Evolutionary conservation across 108 stramenopile species (phyloP), one percentile per base, ranked within the genome.

Genomic region (Cyclotella atomus): DNA sequence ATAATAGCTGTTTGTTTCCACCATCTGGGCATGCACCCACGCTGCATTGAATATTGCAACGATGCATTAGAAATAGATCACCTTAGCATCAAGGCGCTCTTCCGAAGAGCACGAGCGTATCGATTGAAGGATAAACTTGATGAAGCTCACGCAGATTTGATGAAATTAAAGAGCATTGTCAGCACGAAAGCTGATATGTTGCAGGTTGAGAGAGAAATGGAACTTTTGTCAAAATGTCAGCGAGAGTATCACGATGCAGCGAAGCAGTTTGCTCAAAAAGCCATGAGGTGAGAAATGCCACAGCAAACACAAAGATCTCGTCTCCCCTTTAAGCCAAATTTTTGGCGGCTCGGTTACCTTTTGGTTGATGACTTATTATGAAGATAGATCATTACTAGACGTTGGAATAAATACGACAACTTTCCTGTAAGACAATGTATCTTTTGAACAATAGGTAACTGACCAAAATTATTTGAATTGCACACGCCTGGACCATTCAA

Each of bases 61-160:
- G 70, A 71, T 0, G 70, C 70, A 17, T 38, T 71, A 7, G 70
- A 71, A 17, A 53, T 72, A 1, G 25, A 72, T 27, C n/a, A 16
- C 30, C 2, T 0, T 0, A 72, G 33, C n/a, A 25, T 32, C 25
- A 72, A 72, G 36, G 71, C 61, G 41, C 19, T 50, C 1, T 72
- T 62, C 33, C 60, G 71, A n/a, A 46, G 71, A 34, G 71, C 60
- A 0, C 54, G 55, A 34, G 71, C 71, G 19, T 1, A 52, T 53
- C 46, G 71, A 21, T 34, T 72, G 20, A 33, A 50, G 0, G 19
- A 72, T 33, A 52, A 54, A 28, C 41, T 63, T 63, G 61, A 55
- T 43, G 25, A 15, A 0, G 71, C 71, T 0, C n/a, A 63, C 29
- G 46, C 2, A 15, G 71, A 72, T 62, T 27, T 72, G 34, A 1